phyloP scores from a whole-genome alignment of 148 eudicot species.

The Persicaria maculosa region DNA sequence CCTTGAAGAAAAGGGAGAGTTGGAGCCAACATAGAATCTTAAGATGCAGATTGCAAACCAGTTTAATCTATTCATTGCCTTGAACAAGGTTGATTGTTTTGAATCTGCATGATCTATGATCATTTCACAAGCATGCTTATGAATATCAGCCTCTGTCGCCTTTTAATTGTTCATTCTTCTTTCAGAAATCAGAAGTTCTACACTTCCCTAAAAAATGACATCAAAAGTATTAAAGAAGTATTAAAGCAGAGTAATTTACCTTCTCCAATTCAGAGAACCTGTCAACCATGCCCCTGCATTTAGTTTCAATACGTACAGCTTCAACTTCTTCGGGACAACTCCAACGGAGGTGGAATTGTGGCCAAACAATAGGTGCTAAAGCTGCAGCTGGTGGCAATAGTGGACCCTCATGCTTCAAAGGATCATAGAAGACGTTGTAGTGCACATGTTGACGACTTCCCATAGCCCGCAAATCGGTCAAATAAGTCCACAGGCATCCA shows the following conservation, averaged over 20 bases:
- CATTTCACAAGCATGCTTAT: no score
- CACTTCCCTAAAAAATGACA: neutral
- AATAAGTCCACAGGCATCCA: conserved; percentile 86
- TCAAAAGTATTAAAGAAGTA: neutral
- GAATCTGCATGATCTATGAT: no score
- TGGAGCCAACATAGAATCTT: no score
- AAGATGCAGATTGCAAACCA: no score
- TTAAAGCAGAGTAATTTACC: conserved; percentile 29
- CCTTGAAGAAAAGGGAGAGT: no score
- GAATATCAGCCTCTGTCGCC: no score
- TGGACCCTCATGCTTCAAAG: conserved; percentile 54
- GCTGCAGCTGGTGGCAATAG: conserved; percentile 96
- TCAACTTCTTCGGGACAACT: conserved; percentile 84
- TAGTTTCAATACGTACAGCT: conserved; percentile 74
- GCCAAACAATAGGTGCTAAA: conserved; percentile 95
- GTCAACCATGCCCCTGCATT: conserved; percentile 56
- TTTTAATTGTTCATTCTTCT: no score
- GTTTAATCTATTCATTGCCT: no score
- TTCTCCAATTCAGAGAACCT: conserved; percentile 69
- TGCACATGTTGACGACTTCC: conserved; percentile 68
- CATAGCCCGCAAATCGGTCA: conserved; percentile 60
- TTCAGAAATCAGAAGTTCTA: no score
- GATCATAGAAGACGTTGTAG: conserved; percentile 76
- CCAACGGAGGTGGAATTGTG: conserved; percentile 97
- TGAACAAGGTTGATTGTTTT: no score